Conservation (phyloP, 345 rosid species). For the Lepidium africanum region DNA sequence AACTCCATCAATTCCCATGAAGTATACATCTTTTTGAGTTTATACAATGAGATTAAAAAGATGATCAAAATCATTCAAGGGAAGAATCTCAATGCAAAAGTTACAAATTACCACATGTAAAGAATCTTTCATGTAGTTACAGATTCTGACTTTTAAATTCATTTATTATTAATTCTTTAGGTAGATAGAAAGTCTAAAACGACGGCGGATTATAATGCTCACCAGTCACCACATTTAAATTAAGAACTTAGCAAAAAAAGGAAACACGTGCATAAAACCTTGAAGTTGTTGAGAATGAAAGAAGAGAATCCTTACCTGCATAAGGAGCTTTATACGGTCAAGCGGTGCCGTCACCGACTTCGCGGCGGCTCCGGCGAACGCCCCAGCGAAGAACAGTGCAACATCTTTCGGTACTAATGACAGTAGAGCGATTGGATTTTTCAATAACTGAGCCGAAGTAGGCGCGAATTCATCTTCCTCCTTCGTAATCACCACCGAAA, state of each 20-base stretch:
- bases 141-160: too few species aligned
- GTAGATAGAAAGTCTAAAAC: not conserved
- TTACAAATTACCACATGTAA: not conserved
- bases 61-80: not conserved
- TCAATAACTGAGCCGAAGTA: slow-evolving; percentile 54
- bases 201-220: slow-evolving; percentile 8
- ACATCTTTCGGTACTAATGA: slow-evolving; percentile 56
- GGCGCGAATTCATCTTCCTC: slow-evolving; percentile 48
- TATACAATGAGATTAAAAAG: not conserved
- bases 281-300: slow-evolving; percentile 23
- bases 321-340: slow-evolving; percentile 84
- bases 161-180: not conserved
- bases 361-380: slow-evolving; percentile 82
- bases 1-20: not conserved
- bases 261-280: slow-evolving; percentile 29
- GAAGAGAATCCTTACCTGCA: slow-evolving; percentile 49
- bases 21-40: not conserved
- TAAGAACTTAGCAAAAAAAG: not conserved
- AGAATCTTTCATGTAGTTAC: not conserved
- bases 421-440: slow-evolving; percentile 61
- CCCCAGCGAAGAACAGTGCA: slow-evolving; percentile 74
- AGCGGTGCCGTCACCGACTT: slow-evolving; percentile 92
- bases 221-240: not conserved
- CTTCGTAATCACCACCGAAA: slow-evolving; percentile 37
- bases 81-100: not conserved